These are phyloP conservation scores for Funneliformis caledonium DNA, from an alignment of 371 early-diverging fungal species.

Conservation along the genomic window DNA sequence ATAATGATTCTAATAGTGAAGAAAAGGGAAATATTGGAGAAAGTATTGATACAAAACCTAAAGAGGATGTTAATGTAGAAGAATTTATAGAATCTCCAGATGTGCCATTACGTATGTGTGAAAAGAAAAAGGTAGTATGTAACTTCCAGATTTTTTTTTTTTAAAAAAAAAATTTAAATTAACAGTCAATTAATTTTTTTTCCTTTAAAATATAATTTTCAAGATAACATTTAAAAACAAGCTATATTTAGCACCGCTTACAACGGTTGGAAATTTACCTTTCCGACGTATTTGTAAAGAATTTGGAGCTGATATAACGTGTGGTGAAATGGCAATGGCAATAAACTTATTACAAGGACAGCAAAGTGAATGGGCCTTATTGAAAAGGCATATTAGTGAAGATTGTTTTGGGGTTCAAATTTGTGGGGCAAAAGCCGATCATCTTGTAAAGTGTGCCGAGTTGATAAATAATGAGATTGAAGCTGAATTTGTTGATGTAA, in stretches of 20 bases:
- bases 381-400: slow-evolving; percentile 86
- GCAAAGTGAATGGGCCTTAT: slow-evolving; percentile 85
- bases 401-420: slow-evolving; percentile 94
- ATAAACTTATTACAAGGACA: slow-evolving; percentile 75
- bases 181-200: neutral
- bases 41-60: slow-evolving; percentile 17
- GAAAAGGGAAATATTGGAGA: neutral
- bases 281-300: slow-evolving; percentile 93
- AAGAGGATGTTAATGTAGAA: slow-evolving; percentile 36
- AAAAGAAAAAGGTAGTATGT: slow-evolving; percentile 48
- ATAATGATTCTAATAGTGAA: slow-evolving; percentile 40
- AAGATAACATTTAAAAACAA: slow-evolving; percentile 85
- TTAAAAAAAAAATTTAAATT: slow-evolving; percentile 5
- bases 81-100: slow-evolving; percentile 39
- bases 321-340: slow-evolving; percentile 95
- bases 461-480: slow-evolving; percentile 67
- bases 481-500: slow-evolving; percentile 95
- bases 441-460: slow-evolving; percentile 70
- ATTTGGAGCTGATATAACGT: slow-evolving; percentile 95
- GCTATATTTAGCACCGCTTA: slow-evolving; percentile 94
- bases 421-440: slow-evolving; percentile 71
- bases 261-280: slow-evolving; percentile 97
- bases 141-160: neutral
- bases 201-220: slow-evolving; percentile 35
- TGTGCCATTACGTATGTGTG: slow-evolving; percentile 43